Percentiles rank a stretch among this genome's conserved stretches.
Conservation (phyloP, 2,329 filamentous ascomycete species). For the Metarhizium anisopliae region DNA sequence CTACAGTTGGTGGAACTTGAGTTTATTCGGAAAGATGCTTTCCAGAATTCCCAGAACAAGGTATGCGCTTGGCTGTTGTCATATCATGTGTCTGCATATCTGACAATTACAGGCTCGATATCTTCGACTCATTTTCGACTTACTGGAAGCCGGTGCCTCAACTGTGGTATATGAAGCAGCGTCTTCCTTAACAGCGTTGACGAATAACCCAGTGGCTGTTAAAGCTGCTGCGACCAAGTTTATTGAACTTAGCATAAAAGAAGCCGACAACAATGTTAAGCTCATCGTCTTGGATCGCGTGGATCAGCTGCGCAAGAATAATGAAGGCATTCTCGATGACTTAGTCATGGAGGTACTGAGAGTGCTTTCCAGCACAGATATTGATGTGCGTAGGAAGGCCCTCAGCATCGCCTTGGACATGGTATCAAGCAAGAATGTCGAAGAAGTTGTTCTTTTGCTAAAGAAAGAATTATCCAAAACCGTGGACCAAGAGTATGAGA, state of each 20-base stretch:
- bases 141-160: slow-evolving; percentile 84
- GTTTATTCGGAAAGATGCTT: slow-evolving; percentile 96
- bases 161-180: slow-evolving; percentile 98
- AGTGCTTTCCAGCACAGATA: slow-evolving; percentile 88
- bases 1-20: slow-evolving; percentile 90
- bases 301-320: slow-evolving; percentile 75
- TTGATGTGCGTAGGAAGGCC: slow-evolving; percentile 90
- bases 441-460: slow-evolving; percentile 88
- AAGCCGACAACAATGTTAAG: slow-evolving; percentile 98
- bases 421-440: slow-evolving; percentile 98
- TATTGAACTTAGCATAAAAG: slow-evolving; percentile 94
- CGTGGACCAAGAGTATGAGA: slow-evolving; percentile 97
- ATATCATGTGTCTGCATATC: slow-evolving; percentile 16
- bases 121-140: slow-evolving; percentile 88
- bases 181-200: slow-evolving; percentile 86
- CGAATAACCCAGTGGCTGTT: slow-evolving; percentile 92
- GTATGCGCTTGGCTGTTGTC: slow-evolving; percentile 30
- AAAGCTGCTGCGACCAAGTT: slow-evolving; percentile 95
- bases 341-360: slow-evolving; percentile 94
- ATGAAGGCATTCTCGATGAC: slow-evolving; percentile 87
- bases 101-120: slow-evolving; percentile 60
- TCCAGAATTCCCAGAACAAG: slow-evolving; percentile 92
- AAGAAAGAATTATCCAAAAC: slow-evolving; percentile 98
- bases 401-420: slow-evolving; percentile 87
- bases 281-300: slow-evolving; percentile 95